phyloP scores from a whole-genome alignment of 768 basidiomycete genomes.

The Collybia sordida region DNA sequence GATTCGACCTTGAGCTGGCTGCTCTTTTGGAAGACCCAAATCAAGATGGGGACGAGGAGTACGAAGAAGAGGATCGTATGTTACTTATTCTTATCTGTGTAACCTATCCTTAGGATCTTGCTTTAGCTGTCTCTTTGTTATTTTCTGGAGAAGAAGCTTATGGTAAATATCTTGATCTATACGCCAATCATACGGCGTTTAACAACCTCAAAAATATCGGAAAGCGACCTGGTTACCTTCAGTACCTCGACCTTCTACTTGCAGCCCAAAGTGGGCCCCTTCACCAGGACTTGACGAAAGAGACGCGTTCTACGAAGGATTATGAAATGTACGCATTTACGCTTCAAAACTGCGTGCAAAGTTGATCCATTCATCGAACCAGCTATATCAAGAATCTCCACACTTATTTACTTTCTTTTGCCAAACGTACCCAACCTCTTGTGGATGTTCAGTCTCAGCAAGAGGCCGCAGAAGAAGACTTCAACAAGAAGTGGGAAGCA shows the following conservation, averaged over 20 bases:
- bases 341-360: constrained; percentile 2
- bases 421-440: constrained; percentile 82
- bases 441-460: constrained; percentile 73
- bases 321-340: constrained; percentile 66
- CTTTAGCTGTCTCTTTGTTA: constrained; percentile 70
- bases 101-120: constrained; percentile 2
- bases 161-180: constrained; percentile 93
- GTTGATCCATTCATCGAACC: constrained; percentile 6
- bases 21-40: constrained; percentile 76
- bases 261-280: constrained; percentile 57
- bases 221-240: constrained; percentile 85
- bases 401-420: constrained; percentile 82
- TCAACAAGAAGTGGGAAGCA: constrained; percentile 78
- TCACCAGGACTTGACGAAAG: constrained; percentile 69
- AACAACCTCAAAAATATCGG: constrained; percentile 86
- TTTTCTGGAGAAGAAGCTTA: constrained; percentile 97
- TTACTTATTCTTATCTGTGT: constrained; percentile 16
- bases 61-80: constrained; percentile 87
- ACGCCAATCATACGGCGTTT: constrained; percentile 84
- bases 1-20: constrained; percentile 83
- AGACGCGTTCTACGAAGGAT: constrained; percentile 67
- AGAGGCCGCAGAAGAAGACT: constrained; percentile 62
- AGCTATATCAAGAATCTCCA: constrained; percentile 87
- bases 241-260: constrained; percentile 88
- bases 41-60: constrained; percentile 75